These are phyloP conservation scores for Fusarium mundagurra DNA, from an alignment of 2,329 filamentous ascomycete species.

Conservation along the genomic window DNA sequence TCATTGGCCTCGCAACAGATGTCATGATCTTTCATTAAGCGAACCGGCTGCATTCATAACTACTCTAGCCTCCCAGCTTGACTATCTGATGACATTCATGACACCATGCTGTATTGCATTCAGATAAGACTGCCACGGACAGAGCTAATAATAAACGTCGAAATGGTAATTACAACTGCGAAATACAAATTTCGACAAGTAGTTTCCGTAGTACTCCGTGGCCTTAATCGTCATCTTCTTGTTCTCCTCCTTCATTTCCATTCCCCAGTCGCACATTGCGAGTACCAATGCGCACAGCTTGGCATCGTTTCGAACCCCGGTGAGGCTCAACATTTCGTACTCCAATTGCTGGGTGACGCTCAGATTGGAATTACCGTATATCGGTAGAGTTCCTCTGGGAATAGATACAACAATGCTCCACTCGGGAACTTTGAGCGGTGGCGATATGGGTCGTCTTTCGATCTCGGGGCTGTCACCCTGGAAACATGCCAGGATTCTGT, in stretches of 20 bases:
- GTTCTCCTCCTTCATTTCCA: too few relatives aligned
- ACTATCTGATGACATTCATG: not conserved
- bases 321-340: not conserved
- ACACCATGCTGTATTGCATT: not conserved
- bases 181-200: not conserved
- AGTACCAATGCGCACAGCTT: not conserved
- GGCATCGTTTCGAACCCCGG: not conserved
- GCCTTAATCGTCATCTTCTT: not conserved
- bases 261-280: not conserved
- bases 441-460: not conserved
- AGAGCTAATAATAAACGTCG: not conserved
- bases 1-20: not conserved
- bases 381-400: not conserved
- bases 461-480: not conserved
- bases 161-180: not conserved
- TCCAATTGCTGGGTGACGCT: not conserved
- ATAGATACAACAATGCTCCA: accelerated
- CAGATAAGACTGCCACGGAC: too few relatives aligned
- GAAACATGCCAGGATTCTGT: not conserved
- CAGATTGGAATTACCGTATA: not conserved
- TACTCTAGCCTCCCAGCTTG: not conserved
- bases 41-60: not conserved
- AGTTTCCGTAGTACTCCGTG: not conserved
- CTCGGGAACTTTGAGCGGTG: not conserved
- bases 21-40: not conserved